Base-by-base conservation (phyloP, 441 rosid species). In the Populus trichocarpa region DNA sequence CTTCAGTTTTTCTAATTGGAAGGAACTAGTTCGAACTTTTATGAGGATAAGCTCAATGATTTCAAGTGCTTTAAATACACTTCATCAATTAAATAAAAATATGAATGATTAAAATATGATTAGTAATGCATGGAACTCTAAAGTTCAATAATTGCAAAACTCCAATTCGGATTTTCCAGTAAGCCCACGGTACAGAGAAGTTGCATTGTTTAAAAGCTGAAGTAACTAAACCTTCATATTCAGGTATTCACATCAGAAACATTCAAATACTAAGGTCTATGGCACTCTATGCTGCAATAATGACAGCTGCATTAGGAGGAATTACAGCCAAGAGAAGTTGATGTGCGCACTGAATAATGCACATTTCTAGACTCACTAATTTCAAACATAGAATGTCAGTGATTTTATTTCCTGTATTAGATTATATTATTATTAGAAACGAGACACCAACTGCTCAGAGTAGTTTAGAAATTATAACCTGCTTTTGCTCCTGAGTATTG, bases 401-500 rank as follows among this genome's bases (percentile, higher is more conserved):
- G 20, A 14, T 50, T 50, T 50, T 50, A 50, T 50, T 50, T 14
- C 57, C 20, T 53, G 61, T 16, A 53, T 32, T 25, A 23, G n/a
- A 8, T 7, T 22, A 5, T 33, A 5, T 33, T 16, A 59, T 46
- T 57, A 30, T 79, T 22, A 23, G 53, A 64, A 74, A 59, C 38
- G 70, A 65, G 32, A 32, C 73, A 80, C 16, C 28, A 73, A 63
- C 20, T 32, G 72, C n/a, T 50, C 30, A 22, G 76, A 73, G 77
- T 38, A 67, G 35, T 30, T 18, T 12, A 73, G 28, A 78, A 64
- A 25, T 28, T 46, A 81, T 71, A 64, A 87, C 88, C 93, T 88
- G 85, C 81, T 83, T 71, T 81, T 82, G 85, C 50, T 81, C 89
- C 8, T 53, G 74, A 64, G 85, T 77, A 69, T 78, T 78, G 22